Percentiles rank a stretch among this genome's conserved stretches.
Conservation (phyloP, 129 eudicot genomes). For the Calendula officinalis region DNA sequence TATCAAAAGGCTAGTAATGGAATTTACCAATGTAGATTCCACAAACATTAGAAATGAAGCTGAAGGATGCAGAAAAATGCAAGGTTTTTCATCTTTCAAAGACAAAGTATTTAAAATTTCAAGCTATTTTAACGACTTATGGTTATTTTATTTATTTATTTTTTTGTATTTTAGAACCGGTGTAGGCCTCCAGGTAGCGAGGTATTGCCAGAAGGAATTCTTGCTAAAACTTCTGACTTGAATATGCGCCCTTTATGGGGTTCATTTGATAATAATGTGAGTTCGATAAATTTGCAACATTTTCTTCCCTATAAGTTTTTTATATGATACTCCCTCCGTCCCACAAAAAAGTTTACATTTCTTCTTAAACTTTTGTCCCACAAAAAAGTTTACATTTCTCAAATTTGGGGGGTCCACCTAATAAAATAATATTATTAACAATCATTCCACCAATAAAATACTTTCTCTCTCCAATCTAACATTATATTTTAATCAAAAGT, state of each 20-base stretch:
- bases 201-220: conserved; percentile 70
- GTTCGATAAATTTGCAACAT: background rate
- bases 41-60: conserved; percentile 23
- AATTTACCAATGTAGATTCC: conserved; percentile 28
- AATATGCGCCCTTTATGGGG: conserved; percentile 79
- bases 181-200: conserved; percentile 76
- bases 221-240: conserved; percentile 65
- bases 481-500: too few relatives aligned
- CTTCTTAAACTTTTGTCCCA: too few relatives aligned
- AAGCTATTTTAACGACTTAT: conserved; percentile 6
- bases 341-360: too few relatives aligned
- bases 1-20: conserved; percentile 12
- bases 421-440: background rate
- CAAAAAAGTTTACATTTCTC: background rate
- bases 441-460: too few relatives aligned
- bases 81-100: conserved; percentile 32
- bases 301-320: background rate
- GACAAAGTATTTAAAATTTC: background rate
- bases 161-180: conserved; percentile 44
- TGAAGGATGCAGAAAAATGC: conserved; percentile 43
- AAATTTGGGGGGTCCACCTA: background rate
- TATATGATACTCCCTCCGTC: too few relatives aligned
- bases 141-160: too few relatives aligned
- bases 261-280: conserved; percentile 29
- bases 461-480: too few relatives aligned